phyloP scores from a whole-genome alignment of 805 yeast species.

The Zygosaccharomyces rouxii region DNA sequence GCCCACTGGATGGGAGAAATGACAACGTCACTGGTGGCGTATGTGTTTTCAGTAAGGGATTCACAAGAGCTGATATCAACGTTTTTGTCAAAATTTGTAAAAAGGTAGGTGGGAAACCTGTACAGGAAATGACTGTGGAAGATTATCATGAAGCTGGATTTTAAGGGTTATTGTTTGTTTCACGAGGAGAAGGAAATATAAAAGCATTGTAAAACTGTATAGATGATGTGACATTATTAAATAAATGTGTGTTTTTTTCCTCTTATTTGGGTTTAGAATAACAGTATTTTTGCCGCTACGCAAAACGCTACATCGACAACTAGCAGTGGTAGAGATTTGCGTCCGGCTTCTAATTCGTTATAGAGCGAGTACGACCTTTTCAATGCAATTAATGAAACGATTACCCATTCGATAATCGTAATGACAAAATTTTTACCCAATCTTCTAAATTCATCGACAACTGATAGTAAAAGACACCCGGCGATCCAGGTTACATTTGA shows the following conservation, averaged over 20 bases:
- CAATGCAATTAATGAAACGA: conserved; percentile 11
- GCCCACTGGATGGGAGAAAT: conserved; percentile 2
- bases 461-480: conserved; percentile 33
- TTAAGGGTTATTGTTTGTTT: conserved; percentile 5
- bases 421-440: neutral
- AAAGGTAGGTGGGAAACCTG: conserved; percentile 12
- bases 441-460: conserved; percentile 4
- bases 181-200: neutral
- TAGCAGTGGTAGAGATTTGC: conserved; percentile 7
- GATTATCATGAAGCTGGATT: conserved; percentile 24
- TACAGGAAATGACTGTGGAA: conserved; percentile 16
- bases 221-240: neutral
- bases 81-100: conserved; percentile 20
- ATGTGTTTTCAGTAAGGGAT: conserved; percentile 59
- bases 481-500: conserved; percentile 85
- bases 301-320: conserved; percentile 21
- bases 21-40: conserved; percentile 33
- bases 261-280: conserved; percentile 10
- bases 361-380: conserved; percentile 11
- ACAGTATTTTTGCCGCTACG: conserved; percentile 18
- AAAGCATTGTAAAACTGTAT: neutral
- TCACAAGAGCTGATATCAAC: conserved; percentile 30
- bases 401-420: conserved; percentile 10
- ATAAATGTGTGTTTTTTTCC: neutral
- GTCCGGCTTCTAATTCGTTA: neutral